phyloP scores from a whole-genome alignment of 805 yeast genomes.

The Myxozyma sirexii region DNA sequence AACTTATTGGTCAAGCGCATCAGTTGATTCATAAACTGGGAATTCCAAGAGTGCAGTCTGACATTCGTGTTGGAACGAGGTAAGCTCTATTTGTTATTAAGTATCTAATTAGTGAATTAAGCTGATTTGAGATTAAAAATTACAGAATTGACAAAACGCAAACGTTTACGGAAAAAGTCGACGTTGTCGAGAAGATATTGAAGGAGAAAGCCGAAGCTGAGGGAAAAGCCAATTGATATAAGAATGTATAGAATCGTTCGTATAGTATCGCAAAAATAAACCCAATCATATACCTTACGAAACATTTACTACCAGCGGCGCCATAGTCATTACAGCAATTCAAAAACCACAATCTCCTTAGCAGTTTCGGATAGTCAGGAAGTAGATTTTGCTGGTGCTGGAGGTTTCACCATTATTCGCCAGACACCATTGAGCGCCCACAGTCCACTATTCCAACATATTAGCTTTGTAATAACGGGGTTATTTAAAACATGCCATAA shows the following conservation, averaged over 20 bases:
- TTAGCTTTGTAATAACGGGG: background rate
- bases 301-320: too few relatives aligned
- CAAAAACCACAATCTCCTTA: too few relatives aligned
- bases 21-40: constrained; percentile 71
- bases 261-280: too few relatives aligned
- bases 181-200: constrained; percentile 29
- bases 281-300: too few relatives aligned
- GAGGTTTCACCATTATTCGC: constrained; percentile 1
- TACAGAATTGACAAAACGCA: constrained; percentile 32
- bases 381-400: background rate
- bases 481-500: background rate
- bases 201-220: constrained; percentile 16
- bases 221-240: background rate
- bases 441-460: constrained; percentile 3
- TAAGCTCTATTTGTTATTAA: constrained; percentile 31
- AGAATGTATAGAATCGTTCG: background rate
- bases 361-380: background rate
- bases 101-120: too few relatives aligned
- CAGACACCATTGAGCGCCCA: constrained; percentile 3
- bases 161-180: constrained; percentile 33
- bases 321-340: too few relatives aligned
- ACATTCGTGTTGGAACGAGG: constrained; percentile 80
- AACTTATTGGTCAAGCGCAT: constrained; percentile 75
- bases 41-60: constrained; percentile 78
- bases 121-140: too few relatives aligned